Conservation (phyloP, 75 land plant genomes). For the Sequoia sempervirens region DNA sequence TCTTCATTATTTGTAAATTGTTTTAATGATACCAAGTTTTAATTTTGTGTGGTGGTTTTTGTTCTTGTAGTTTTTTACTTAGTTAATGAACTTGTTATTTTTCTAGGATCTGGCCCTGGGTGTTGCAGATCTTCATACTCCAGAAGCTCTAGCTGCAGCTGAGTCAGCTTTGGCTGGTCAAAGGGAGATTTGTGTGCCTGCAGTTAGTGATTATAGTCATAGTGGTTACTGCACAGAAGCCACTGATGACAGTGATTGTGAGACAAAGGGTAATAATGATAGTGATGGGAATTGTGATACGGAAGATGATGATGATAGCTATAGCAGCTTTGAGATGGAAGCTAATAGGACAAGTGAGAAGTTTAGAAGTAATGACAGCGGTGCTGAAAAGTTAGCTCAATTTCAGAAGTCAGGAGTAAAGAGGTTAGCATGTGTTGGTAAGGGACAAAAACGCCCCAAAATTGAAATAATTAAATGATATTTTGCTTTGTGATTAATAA, state of each 20-base stretch:
- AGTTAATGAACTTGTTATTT: not conserved
- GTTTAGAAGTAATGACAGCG: not conserved
- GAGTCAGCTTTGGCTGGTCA: slow-evolving; percentile 50
- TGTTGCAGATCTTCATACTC: slow-evolving; percentile 69
- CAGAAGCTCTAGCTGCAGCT: slow-evolving; percentile 74
- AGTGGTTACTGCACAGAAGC: slow-evolving; percentile 13
- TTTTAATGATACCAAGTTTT: not conserved
- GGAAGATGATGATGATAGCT: slow-evolving; percentile 2
- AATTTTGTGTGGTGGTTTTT: not conserved
- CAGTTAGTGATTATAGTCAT: not conserved
- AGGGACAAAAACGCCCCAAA: slow-evolving; percentile 27
- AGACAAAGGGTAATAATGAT: not conserved
- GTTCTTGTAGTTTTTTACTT: not conserved
- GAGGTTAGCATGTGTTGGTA: not conserved
- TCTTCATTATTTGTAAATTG: slow-evolving; percentile 9
- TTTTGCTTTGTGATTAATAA: not conserved
- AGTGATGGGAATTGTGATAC: slow-evolving; percentile 11
- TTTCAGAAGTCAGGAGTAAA: not conserved
- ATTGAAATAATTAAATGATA: slow-evolving; percentile 7
- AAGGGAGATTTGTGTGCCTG: slow-evolving; percentile 11
- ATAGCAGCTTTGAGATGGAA: not conserved
- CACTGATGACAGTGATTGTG: slow-evolving; percentile 18
- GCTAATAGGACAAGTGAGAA: too few species aligned
- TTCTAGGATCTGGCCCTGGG: slow-evolving; percentile 74
- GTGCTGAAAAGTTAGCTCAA: not conserved